These are phyloP conservation scores for Skeletonema menzelii DNA, from an alignment of 108 stramenopile genomes.

Conservation along the genomic window DNA sequence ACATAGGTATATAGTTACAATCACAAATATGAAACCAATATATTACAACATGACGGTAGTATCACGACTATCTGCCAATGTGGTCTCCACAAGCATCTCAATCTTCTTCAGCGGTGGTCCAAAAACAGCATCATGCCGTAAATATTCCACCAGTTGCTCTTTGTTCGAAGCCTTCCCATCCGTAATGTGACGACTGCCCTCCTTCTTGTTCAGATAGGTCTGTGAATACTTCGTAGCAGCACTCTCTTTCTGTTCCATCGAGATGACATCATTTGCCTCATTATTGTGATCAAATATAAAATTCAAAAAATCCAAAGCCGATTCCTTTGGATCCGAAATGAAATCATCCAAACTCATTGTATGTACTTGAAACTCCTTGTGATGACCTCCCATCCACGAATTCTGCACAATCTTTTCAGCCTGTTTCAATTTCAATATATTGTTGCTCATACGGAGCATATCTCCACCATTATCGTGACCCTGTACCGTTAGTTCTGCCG, in stretches of 20 bases:
- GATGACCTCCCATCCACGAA: neutral
- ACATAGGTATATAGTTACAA: no score
- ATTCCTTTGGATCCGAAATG: neutral
- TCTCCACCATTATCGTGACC: conserved; percentile 29
- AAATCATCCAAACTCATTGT: conserved; percentile 29
- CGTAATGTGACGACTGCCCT: conserved; percentile 9
- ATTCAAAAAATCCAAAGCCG: conserved; percentile 15
- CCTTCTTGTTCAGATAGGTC: neutral
- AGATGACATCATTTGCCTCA: neutral
- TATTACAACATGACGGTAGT: neutral
- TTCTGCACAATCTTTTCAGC: conserved; percentile 7
- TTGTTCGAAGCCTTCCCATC: conserved; percentile 1
- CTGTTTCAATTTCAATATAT: conserved; percentile 31
- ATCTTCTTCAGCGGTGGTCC: conserved; percentile 22
- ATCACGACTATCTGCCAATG: neutral
- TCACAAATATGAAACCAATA: no score
- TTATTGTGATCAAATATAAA: conserved; percentile 7
- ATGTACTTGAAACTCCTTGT: conserved; percentile 18
- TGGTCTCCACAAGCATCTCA: conserved; percentile 16
- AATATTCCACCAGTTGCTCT: conserved; percentile 6
- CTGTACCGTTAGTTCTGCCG: conserved; percentile 21
- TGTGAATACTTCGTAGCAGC: conserved; percentile 12
- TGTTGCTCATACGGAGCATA: conserved; percentile 23
- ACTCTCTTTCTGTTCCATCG: neutral
- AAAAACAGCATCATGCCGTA: conserved; percentile 11